Evolutionary conservation across 768 basidiomycete species (phyloP), one percentile per base, ranked within the genome.

Genomic region (Xerocomellus amylosporus): DNA sequence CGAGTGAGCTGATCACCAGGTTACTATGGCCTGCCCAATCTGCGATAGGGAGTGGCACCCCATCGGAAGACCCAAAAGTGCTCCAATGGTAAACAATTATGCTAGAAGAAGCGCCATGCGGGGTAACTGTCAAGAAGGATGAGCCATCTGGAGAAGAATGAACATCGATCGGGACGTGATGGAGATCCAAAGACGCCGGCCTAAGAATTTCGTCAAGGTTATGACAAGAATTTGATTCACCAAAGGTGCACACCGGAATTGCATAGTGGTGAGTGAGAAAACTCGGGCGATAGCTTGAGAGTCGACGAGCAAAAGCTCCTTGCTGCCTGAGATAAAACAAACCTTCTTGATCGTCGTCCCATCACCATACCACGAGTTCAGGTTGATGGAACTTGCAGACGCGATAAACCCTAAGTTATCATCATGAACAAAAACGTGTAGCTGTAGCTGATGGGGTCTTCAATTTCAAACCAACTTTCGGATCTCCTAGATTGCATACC

Each of bases 91-190:
- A 81, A 6, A 75, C 76, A 3, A 67, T 68, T 10, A 77, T 54
- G 15, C 50, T 48, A 6, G 49, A 49, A 12, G 53, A 53, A 20
- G 60, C 43, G 12, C 63, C 65, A 33, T 66, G 50, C 3, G 52
- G 54, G 24, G 68, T 66, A 8, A 72, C 64, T 2, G 67, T 51
- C 31, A 84, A 34, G 42, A 85, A 71, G 58, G 80, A 84, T 8
- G 82, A 74, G 0, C 81, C 82, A 43, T 85, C 84, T 9, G 83
- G 80, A 5, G 83, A 75, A 10, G 81, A 75, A 58, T 68, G 68
- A 17, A 78, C 65, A 8, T 65, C 60, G 0, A 43, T 51, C 0
- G 79, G 80, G 13, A 65, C 36, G 14, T 51, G 55, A 7, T 63
- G 59, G 9, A 84, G 68, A 39, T 76, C 69, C 28, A 83, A 56